A percentile compares a stretch with the other conserved stretches of the same genome.
Conservation (phyloP, 2,329 filamentous ascomycete species). For the Pyricularia sp. region DNA sequence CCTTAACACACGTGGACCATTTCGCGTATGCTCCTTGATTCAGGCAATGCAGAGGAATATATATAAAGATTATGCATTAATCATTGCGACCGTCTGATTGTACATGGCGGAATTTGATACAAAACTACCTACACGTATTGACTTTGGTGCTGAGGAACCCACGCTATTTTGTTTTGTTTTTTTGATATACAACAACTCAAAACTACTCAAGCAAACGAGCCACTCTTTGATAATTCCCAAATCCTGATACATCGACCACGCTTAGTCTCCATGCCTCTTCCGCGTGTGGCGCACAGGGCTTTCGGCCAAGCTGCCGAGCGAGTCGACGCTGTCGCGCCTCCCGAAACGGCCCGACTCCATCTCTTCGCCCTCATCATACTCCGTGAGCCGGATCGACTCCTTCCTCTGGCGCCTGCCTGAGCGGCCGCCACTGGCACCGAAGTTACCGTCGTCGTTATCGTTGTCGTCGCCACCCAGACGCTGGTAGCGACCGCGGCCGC, state of each 20-base stretch:
- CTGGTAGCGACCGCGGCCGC: constrained; percentile 27
- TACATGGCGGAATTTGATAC: no score
- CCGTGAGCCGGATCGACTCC: not conserved
- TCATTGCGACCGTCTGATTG: no score
- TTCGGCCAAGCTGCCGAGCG: not conserved
- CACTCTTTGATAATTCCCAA: no score
- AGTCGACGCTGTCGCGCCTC: not conserved
- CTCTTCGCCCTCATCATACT: not conserved
- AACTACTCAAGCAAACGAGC: no score
- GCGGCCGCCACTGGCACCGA: not conserved
- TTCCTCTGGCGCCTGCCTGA: not conserved
- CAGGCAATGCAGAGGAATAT: no score
- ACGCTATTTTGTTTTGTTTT: no score
- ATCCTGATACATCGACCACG: no score
- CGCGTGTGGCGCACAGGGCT: not conserved
- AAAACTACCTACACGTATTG: no score
- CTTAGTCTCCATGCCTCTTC: not conserved
- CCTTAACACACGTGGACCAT: not conserved
- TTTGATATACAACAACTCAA: no score
- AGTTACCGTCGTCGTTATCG: not conserved
- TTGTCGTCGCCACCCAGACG: not conserved
- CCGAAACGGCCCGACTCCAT: not conserved
- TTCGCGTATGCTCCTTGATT: not conserved
- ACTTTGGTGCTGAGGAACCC: no score
- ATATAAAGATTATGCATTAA: no score